Percentiles rank a stretch among this genome's conserved stretches.
Evolutionary conservation across 192 early-diverging fungal genomes (phyloP).

Genomic region (Neocallimastix lanati): DNA sequence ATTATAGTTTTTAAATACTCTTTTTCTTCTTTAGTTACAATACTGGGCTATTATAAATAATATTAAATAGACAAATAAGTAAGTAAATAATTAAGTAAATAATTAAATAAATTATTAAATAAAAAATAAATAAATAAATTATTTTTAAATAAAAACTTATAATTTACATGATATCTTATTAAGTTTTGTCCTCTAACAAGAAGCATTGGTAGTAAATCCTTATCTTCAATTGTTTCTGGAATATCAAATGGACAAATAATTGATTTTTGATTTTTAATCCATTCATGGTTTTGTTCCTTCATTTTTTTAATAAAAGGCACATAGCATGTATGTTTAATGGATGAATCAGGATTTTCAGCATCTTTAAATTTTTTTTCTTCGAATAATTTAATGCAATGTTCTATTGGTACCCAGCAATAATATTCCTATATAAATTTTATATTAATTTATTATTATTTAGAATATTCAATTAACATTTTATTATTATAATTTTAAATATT

Average conservation of each 20-base stretch:
- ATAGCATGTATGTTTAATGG: background rate
- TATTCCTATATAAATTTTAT: no score
- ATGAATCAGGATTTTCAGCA: background rate
- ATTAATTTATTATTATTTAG: no score
- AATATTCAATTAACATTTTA: no score
- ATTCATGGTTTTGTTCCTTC: background rate
- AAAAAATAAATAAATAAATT: no score
- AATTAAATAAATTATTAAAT: no score
- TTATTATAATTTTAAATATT: no score
- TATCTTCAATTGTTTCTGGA: background rate
- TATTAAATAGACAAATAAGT: no score
- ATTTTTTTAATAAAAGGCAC: background rate
- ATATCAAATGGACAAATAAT: background rate
- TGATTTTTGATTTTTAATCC: background rate
- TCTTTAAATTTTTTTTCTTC: background rate
- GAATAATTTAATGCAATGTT: background rate
- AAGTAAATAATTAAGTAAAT: no score
- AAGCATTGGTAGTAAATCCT: background rate
- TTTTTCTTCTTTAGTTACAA: no score
- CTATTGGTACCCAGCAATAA: background rate
- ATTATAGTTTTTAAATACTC: no score
- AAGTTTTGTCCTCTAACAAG: background rate
- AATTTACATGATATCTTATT: background rate
- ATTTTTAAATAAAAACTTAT: background rate
- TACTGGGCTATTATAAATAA: background rate